Base-by-base conservation (phyloP, 345 rosid genomes). In the Schrenkiella parvula region DNA sequence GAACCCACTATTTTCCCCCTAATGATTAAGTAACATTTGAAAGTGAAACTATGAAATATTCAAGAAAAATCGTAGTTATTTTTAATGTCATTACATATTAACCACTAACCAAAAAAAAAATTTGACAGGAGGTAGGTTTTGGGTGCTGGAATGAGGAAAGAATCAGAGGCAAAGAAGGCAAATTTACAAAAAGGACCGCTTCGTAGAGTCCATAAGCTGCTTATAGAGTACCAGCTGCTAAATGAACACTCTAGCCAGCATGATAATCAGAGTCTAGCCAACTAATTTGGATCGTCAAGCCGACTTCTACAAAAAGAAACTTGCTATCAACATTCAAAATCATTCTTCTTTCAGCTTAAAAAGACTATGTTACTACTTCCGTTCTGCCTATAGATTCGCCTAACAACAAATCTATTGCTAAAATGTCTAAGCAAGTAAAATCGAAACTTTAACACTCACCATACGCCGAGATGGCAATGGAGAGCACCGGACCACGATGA, bases 401-500 rank as follows among this genome's bases (percentile, higher is more conserved):
- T n/a, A n/a, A n/a, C n/a, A n/a, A n/a, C 48, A 70, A 70, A 44
- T 59, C 57, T 9, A 64, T 64, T 6, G 25, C 54, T 8, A 48
- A 46, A 58, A 41, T 10, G 12, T 9, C 26, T 46, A 43, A 14
- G 9, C 7, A 52, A 62, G 44, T 8, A 65, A 46, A 41, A 3
- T 6, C 28, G 8, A 32, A 47, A 52, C 44, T 0, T 70, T n/a
- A 55, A 12, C 12, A 67, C 82, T 74, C 58, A 90, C 98, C 99
- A 34, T 81, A 84, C 79, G 86, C 81, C 21, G 98, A 84, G 71
- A 87, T 74, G 46, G 79, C 79, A 44, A 91, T 79, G 26, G 98
- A 88, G 64, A 88, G 83, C 32, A 88, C 91, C 0, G 96, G 92
- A 21, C 92, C 92, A 23, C 91, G 91, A 79, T 95, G 99, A 66